Evolutionary conservation across 2,329 filamentous ascomycete genomes (phyloP), one percentile per base, ranked within the genome.

Genomic region (Penicillium fuscoglaucum): DNA sequence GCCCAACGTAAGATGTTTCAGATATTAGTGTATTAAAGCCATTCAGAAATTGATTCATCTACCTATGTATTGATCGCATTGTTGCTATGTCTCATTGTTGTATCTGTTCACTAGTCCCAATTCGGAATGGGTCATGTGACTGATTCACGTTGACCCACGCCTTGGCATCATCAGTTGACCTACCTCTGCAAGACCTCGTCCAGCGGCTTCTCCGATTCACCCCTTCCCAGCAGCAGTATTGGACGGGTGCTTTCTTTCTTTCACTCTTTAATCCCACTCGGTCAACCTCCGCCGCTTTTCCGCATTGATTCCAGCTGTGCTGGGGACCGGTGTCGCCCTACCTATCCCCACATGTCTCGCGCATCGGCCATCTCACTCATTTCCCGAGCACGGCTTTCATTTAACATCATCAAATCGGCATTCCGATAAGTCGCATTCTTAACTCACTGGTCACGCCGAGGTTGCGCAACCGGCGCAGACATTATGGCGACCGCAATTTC

Each of bases 271-370:
- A n/a, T 69, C 57, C 59, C 55, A 60, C 61, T 55, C 57, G 50
- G 55, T 59, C 58, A 63, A 60, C 52, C 60, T 53, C 59, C 55
- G 65, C 52, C 61, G 60, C 52, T 55, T 63, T 60, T 61, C 39
- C 60, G 60, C 58, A 56, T 66, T 62, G 62, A 64, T 57, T 66
- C 67, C 63, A 54, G 66, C 63, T 63, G 61, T 59, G 65, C 65
- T 68, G 64, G 62, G 68, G 65, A 66, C 64, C 69, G 63, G 66
- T 63, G 64, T 68, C 66, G 68, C 66, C 67, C 68, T 68, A 60
- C 70, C 70, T 69, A 71, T 76, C 74, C 73, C 75, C 75, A 76
- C 74, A 77, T 77, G 74, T 77, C 74, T 76, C 70, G 74, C 74
- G 69, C 74, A 70, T 73, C 74, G 71, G 71, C 68, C 69, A 72